These are phyloP conservation scores for Mortierella sp. DNA, from an alignment of 371 early-diverging fungal genomes.

Conservation along the genomic window DNA sequence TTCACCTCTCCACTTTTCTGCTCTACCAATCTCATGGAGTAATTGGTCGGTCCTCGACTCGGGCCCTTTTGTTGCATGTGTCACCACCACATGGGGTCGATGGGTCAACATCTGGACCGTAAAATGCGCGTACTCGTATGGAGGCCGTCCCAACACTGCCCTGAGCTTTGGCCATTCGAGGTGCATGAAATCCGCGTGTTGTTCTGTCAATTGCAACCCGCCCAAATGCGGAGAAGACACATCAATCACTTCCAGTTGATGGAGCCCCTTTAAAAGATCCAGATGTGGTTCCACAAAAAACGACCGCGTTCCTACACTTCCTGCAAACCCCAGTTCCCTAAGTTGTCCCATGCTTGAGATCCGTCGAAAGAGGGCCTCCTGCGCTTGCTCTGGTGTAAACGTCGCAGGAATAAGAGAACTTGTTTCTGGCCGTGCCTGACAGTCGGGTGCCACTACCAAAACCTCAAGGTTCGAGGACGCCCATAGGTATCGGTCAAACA, in stretches of 20 bases:
- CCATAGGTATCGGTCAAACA: conserved; percentile 14
- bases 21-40: background rate
- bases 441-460: conserved; percentile 7
- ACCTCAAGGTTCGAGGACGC: conserved; percentile 4
- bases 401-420: background rate
- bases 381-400: conserved; percentile 2
- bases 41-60: background rate
- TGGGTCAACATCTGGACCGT: background rate
- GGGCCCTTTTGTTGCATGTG: background rate
- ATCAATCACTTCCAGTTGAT: conserved; percentile 7
- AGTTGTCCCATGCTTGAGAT: conserved; percentile 1
- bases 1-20: too few relatives aligned
- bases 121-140: conserved; percentile 3
- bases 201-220: conserved; percentile 6
- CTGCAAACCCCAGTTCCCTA: conserved; percentile 6
- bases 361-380: conserved; percentile 7
- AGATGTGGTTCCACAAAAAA: conserved; percentile 5
- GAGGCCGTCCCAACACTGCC: conserved; percentile 8
- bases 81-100: conserved; percentile 12
- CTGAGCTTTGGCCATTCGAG: conserved; percentile 9
- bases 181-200: conserved; percentile 7
- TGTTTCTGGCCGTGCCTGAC: background rate
- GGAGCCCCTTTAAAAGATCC: background rate
- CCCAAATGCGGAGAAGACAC: background rate
- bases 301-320: background rate